A percentile compares a stretch with the other conserved stretches of the same genome.
These are phyloP conservation scores for Aspergillus quadrilineatus DNA, from an alignment of 2,329 filamentous ascomycete genomes.

Conservation along the genomic window DNA sequence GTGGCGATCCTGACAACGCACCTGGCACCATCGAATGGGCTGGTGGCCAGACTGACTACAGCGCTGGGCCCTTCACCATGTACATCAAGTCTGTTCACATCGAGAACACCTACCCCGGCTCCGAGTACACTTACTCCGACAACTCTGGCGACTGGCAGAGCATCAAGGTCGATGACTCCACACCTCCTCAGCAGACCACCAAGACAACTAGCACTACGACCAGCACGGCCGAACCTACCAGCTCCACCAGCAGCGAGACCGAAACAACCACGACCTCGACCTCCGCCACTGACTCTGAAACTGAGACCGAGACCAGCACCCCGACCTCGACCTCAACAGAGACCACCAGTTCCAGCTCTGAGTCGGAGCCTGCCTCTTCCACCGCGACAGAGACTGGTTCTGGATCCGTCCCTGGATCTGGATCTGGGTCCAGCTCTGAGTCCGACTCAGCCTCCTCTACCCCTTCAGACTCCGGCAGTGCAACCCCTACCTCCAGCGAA, in stretches of 20 bases:
- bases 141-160: conserved; percentile 61
- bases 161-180: conserved; percentile 50
- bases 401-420: conserved; percentile 1
- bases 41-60: conserved; percentile 67
- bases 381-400: conserved; percentile 13
- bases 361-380: conserved; percentile 15
- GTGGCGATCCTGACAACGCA: conserved; percentile 51
- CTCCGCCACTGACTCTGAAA: neutral
- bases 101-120: conserved; percentile 54
- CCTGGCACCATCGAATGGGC: conserved; percentile 65
- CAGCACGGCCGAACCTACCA: conserved; percentile 6
- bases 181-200: conserved; percentile 10
- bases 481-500: conserved; percentile 14
- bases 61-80: conserved; percentile 69
- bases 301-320: conserved; percentile 8
- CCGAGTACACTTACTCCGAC: conserved; percentile 55
- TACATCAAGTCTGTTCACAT: conserved; percentile 63
- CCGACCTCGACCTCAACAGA: conserved; percentile 15
- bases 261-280: conserved; percentile 9
- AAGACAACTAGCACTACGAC: conserved; percentile 14
- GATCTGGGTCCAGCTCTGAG: conserved; percentile 7
- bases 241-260: conserved; percentile 16
- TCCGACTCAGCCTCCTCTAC: conserved; percentile 19
- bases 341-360: conserved; percentile 17
- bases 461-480: conserved; percentile 11